Conservation (phyloP, 2,329 filamentous ascomycete genomes). For the Fragosphaeria purpurea region DNA sequence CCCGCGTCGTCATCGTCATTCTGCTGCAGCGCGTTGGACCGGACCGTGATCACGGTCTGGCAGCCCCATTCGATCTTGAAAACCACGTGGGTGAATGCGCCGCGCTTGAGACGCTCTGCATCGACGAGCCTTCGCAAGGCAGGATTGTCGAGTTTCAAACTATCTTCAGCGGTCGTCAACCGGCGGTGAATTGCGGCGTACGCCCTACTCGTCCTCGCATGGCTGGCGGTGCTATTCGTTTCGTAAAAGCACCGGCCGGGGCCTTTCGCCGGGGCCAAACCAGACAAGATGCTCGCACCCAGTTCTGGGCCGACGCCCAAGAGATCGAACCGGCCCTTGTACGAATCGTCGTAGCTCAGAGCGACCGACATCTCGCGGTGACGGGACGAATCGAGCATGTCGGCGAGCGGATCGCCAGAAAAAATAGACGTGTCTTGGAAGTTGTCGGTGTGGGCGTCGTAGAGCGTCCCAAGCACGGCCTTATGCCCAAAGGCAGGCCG, state of each 20-base stretch:
- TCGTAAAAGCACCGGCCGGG: not conserved
- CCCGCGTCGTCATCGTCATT: not conserved
- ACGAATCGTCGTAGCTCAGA: not conserved
- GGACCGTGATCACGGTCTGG: not conserved
- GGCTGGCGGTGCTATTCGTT: not conserved
- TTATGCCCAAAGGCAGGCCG: conserved; percentile 8
- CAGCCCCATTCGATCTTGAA: conserved; percentile 2
- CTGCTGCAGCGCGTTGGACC: not conserved
- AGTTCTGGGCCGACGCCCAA: not conserved
- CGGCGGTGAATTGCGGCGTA: conserved; percentile 2
- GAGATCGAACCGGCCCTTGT: not conserved
- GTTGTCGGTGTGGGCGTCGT: conserved; percentile 8
- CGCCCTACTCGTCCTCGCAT: not conserved
- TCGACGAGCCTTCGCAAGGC: not conserved
- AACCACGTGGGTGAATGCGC: conserved; percentile 3
- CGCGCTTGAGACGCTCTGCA: not conserved
- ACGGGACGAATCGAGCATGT: not conserved
- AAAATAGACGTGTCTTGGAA: conserved; percentile 4
- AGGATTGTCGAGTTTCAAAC: not conserved
- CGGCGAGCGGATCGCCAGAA: not conserved
- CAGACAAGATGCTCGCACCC: conserved; percentile 1
- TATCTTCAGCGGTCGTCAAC: not conserved
- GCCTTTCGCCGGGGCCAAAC: conserved; percentile 1
- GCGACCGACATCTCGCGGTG: not conserved
- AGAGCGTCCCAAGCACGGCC: conserved; percentile 3